These are phyloP conservation scores for Funneliformis mosseae DNA, from an alignment of 192 early-diverging fungal species.

Conservation along the genomic window DNA sequence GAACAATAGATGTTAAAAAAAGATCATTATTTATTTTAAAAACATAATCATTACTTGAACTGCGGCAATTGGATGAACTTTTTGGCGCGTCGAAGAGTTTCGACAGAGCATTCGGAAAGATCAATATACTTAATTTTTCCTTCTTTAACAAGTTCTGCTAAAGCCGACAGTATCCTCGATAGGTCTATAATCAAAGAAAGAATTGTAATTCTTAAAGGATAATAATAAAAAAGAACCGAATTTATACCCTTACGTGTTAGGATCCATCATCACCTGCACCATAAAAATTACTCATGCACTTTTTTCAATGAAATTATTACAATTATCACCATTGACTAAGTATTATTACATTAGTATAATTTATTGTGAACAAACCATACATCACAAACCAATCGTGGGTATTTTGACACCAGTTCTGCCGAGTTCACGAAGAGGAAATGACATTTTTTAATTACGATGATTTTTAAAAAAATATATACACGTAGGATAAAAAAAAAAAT, in stretches of 20 bases:
- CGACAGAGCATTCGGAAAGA: conserved; percentile 62
- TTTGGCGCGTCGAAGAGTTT: conserved; percentile 65
- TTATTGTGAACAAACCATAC: conserved; percentile 36
- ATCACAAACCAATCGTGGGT: conserved; percentile 44
- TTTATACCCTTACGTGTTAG: conserved; percentile 31
- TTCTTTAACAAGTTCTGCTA: conserved; percentile 43
- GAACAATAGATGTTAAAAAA: neutral
- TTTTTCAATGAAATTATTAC: neutral
- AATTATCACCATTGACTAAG: too few species aligned
- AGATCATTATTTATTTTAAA: neutral
- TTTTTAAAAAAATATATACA: too few species aligned
- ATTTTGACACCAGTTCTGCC: conserved; percentile 44
- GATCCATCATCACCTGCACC: conserved; percentile 42
- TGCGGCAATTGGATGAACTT: conserved; percentile 68
- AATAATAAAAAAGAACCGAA: neutral
- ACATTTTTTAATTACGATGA: neutral
- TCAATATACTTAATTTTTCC: conserved; percentile 49
- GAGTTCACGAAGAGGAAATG: conserved; percentile 23
- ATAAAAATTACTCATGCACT: conserved; percentile 45
- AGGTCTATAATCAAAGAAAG: conserved; percentile 30
- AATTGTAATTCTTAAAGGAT: neutral
- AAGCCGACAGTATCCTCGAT: conserved; percentile 45
- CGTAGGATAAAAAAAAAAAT: too few species aligned
- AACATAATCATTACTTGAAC: conserved; percentile 37
- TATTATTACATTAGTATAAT: too few species aligned